These are phyloP conservation scores for Coemansia sp. DNA, from an alignment of 192 early-diverging fungal genomes.

Conservation along the genomic window DNA sequence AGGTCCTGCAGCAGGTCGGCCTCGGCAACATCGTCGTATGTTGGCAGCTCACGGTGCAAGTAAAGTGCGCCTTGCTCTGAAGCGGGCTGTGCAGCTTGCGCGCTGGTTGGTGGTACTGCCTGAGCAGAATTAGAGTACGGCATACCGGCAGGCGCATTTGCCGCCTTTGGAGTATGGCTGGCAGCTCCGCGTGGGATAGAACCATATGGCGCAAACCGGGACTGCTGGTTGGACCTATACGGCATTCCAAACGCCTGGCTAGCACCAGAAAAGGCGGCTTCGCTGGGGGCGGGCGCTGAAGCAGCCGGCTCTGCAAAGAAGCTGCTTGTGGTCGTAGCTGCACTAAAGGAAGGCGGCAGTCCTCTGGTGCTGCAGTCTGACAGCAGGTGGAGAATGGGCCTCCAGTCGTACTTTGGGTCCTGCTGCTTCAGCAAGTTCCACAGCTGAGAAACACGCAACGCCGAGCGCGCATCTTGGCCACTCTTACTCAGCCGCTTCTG, in stretches of 20 bases:
- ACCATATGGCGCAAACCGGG: conserved; percentile 2
- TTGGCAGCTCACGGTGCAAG: conserved; percentile 29
- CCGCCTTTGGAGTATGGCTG: neutral
- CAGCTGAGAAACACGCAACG: conserved; percentile 29
- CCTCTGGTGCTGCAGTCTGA: conserved; percentile 27
- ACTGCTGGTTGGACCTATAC: conserved; percentile 8
- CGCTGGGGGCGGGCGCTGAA: neutral
- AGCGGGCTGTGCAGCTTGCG: neutral
- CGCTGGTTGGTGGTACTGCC: too few relatives aligned
- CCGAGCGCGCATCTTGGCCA: conserved; percentile 19
- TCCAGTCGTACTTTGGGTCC: conserved; percentile 38
- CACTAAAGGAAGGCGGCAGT: neutral
- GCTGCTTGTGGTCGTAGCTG: conserved; percentile 11
- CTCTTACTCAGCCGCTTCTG: conserved; percentile 25
- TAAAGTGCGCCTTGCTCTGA: conserved; percentile 3
- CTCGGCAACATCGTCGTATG: conserved; percentile 57
- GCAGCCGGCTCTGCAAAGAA: conserved; percentile 7
- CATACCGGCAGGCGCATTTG: neutral
- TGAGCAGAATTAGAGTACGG: neutral
- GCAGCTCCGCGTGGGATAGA: conserved; percentile 6
- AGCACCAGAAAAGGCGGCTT: neutral
- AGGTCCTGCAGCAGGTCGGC: conserved; percentile 74
- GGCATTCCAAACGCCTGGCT: neutral
- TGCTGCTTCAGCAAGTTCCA: conserved; percentile 32
- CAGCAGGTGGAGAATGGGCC: conserved; percentile 45